Evolutionary conservation across 1,284 basidiomycete genomes (phyloP), one percentile per base, ranked within the genome.

Genomic region (Apiotrichum laibachii): DNA sequence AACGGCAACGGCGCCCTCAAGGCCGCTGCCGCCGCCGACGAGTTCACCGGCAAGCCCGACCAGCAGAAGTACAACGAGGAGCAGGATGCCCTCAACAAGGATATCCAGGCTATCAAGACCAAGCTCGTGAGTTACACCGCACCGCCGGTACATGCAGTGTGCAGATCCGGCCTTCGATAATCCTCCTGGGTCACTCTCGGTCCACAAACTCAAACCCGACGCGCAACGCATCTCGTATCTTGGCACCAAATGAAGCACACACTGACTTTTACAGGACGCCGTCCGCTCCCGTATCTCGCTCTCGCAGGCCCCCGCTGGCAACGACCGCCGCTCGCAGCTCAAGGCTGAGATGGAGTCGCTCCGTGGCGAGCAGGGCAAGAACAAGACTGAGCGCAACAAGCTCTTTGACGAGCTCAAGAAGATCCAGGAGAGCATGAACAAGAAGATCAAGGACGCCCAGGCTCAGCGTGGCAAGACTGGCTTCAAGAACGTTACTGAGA

Each of bases 391-490:
- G 62, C 83, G 94, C 60, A 80, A 82, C 35, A 92, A 91, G 80
- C 81, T 90, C 50, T 77, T 88, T 49, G 92, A 94, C 56, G 89
- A 96, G 78, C 80, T 98, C 63, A 91, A 90, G 73, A 70, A 83
- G 31, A 73, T 94, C 54, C 87, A 97, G 74, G 94, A 97, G 18
- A 81, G 76, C 47, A 83, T 95, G 54, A 81, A 85, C 71, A 90
- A 89, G 80, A 97, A 93, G 90, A 84, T 89, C 73, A 94, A 95
- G 79, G 92, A 93, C 69, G 82, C 97, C 62, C 88, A 97, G 74
- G 83, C 88, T 40, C 83, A 88, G 34, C 90, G 88, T 77, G 80
- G 83, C 55, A 98, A 96, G 80, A 82, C 85, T 0, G 81, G 85
- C n/a, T 97, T 85, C 82, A 94, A 89, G 81, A 87, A 84, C 44